Evolutionary conservation across 257 asterid species (phyloP), one percentile per base, ranked within the genome.

Genomic region (Capsicum rhomboideum): DNA sequence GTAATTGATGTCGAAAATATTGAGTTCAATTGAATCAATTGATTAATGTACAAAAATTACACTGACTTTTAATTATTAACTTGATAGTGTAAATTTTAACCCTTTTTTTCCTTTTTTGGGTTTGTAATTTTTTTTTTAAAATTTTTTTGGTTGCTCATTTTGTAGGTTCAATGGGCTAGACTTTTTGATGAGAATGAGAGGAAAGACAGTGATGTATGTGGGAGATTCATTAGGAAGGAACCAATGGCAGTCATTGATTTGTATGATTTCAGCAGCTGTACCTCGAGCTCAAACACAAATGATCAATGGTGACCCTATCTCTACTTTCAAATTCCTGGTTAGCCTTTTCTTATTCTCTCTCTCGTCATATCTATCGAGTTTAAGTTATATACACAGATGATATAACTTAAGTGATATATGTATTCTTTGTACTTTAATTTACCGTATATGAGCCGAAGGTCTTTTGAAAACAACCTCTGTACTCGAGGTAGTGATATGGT

Each of bases 171-270:
- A 85, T 64, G 92, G 92, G 72, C 37, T 86, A 9, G 84, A 86
- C 6, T 90, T 90, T 83, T 72, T 89, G 77, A 2, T 59, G 59
- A 85, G 61, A 82, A 87, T 89, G 90, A 87, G 68, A 69, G 90
- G 90, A 55, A 89, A 89, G 77, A 93, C 86, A 18, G 90, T 97
- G 86, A 95, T 97, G 99, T 97, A 95, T 83, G 99, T 97, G 37
- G 99, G 99, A 3, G 99, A 97, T 71, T 97, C 99, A 14, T 67
- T 97, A 84, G 98, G 98, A 26, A 88, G 96, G 61, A 97, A 97
- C 85, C 99, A 97, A 86, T 97, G 98, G 98, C 90, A 97, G 84
- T 95, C 98, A 13, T 85, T 97, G 85, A 71, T 93, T 52, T 97
- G 99, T 84, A 86, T 97, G 98, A 90, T 95, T 64, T 86, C 93